These are phyloP conservation scores for Lotmaria passim DNA, from an alignment of 208 protist genomes.

Conservation along the genomic window DNA sequence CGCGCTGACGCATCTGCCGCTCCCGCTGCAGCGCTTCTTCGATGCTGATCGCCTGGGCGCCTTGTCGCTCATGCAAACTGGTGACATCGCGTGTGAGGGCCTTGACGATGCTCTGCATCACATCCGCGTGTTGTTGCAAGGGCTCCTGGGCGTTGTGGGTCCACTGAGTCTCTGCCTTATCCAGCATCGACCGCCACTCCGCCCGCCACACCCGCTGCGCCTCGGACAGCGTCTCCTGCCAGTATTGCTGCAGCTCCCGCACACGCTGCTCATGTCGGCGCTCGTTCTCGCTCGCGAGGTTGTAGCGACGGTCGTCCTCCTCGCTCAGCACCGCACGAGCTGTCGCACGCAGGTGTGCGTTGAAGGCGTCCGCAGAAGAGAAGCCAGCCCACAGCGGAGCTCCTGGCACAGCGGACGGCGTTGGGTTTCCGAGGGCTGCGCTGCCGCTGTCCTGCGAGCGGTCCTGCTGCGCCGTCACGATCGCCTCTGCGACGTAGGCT, in stretches of 20 bases:
- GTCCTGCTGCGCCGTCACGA: neutral
- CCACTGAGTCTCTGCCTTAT: conserved; percentile 17
- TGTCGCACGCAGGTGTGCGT: conserved; percentile 56
- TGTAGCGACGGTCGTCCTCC: conserved; percentile 44
- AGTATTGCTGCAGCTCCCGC: conserved; percentile 23
- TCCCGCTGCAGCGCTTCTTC: conserved; percentile 12
- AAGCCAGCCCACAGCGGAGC: conserved; percentile 20
- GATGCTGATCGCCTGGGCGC: conserved; percentile 4
- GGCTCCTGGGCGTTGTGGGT: conserved; percentile 7
- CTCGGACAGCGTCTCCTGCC: conserved; percentile 28
- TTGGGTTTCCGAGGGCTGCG: neutral
- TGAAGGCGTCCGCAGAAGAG: conserved; percentile 50
- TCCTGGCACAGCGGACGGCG: neutral
- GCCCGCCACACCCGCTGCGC: conserved; percentile 27
- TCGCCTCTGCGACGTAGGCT: conserved; percentile 12
- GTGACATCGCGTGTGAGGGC: conserved; percentile 34
- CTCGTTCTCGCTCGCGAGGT: conserved; percentile 33
- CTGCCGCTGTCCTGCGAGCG: neutral
- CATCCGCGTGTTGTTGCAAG: conserved; percentile 34
- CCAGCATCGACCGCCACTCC: conserved; percentile 24
- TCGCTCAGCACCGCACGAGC: conserved; percentile 51
- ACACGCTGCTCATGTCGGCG: conserved; percentile 30
- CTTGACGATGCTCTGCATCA: conserved; percentile 37
- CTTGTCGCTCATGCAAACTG: conserved; percentile 27
- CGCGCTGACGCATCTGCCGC: conserved; percentile 30